Conservation (phyloP, 2,329 filamentous ascomycete species). For the Malbranchea zuffiana region DNA sequence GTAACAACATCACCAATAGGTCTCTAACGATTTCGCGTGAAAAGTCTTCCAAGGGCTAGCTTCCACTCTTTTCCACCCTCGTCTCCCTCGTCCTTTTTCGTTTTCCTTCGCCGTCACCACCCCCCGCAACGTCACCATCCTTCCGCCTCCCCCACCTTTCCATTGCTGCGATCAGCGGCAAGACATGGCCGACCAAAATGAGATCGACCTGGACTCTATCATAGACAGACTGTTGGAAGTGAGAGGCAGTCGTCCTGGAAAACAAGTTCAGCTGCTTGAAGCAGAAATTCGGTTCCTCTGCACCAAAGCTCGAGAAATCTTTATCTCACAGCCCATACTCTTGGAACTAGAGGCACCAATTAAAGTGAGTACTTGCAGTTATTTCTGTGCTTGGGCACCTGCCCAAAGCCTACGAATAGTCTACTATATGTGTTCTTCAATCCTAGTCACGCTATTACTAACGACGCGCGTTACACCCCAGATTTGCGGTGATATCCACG, state of each 20-base stretch:
- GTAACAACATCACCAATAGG: neutral
- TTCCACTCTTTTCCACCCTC: neutral
- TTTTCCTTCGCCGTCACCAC: slow-evolving; percentile 19
- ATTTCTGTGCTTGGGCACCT: slow-evolving; percentile 4
- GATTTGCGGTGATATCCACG: slow-evolving; percentile 99
- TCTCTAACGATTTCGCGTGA: slow-evolving; percentile 2
- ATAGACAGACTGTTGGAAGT: slow-evolving; percentile 97
- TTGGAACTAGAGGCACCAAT: slow-evolving; percentile 97
- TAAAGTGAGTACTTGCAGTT: slow-evolving; percentile 56
- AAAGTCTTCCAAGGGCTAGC: neutral
- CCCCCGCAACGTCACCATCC: slow-evolving; percentile 17
- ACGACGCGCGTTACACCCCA: slow-evolving; percentile 31
- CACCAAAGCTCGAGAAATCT: slow-evolving; percentile 97
- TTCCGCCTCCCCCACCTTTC: slow-evolving; percentile 15
- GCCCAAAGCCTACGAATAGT: too few species aligned
- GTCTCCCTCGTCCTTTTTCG: slow-evolving; percentile 19
- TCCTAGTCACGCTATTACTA: neutral
- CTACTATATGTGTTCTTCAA: neutral
- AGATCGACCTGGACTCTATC: slow-evolving; percentile 98
- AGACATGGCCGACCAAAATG: slow-evolving; percentile 65
- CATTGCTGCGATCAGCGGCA: slow-evolving; percentile 25
- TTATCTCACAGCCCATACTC: slow-evolving; percentile 97
- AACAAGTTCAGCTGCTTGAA: slow-evolving; percentile 95
- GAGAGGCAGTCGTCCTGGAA: slow-evolving; percentile 91
- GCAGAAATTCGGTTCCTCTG: slow-evolving; percentile 94